phyloP scores from a whole-genome alignment of 1,284 basidiomycete genomes.

The Ganoderma lingzhi region DNA sequence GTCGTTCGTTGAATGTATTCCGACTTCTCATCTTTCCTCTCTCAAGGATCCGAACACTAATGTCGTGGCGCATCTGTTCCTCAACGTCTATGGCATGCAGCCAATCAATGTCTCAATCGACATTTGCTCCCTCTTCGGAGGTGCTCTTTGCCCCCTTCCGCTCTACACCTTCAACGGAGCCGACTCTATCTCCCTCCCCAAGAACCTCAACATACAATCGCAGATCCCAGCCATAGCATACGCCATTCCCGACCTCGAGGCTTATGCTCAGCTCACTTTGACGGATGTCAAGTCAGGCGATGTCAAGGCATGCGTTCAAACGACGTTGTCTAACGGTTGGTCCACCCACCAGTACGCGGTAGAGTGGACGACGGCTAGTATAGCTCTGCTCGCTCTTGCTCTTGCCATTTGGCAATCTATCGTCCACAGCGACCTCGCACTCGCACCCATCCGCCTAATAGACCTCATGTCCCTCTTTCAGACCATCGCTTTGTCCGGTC shows the following conservation, averaged over 20 bases:
- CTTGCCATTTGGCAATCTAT: slow-evolving; percentile 75
- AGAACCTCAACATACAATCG: slow-evolving; percentile 58
- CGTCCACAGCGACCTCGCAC: slow-evolving; percentile 53
- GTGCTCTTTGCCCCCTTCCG: slow-evolving; percentile 89
- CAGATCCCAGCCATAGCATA: slow-evolving; percentile 85
- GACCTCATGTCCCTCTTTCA: slow-evolving; percentile 87
- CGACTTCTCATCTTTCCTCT: slow-evolving; percentile 41
- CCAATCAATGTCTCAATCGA: slow-evolving; percentile 82
- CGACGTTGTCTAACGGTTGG: slow-evolving; percentile 92
- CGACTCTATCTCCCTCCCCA: slow-evolving; percentile 79
- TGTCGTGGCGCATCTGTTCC: slow-evolving; percentile 79
- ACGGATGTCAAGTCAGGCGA: slow-evolving; percentile 71
- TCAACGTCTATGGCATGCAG: slow-evolving; percentile 85
- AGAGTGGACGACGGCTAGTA: slow-evolving; percentile 78
- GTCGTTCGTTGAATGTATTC: slow-evolving; percentile 34
- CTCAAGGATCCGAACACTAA: slow-evolving; percentile 74
- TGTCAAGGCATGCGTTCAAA: slow-evolving; percentile 89
- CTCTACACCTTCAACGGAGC: slow-evolving; percentile 87
- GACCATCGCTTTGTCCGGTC: slow-evolving; percentile 70
- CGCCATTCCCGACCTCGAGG: slow-evolving; percentile 91
- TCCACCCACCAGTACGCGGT: slow-evolving; percentile 80
- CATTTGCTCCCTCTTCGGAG: slow-evolving; percentile 78
- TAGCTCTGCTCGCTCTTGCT: slow-evolving; percentile 75
- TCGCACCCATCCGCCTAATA: slow-evolving; percentile 67
- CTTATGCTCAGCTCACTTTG: slow-evolving; percentile 85